These are phyloP conservation scores for Hypoxylon cercidicola DNA, from an alignment of 495 filamentous ascomycete genomes.

Conservation along the genomic window DNA sequence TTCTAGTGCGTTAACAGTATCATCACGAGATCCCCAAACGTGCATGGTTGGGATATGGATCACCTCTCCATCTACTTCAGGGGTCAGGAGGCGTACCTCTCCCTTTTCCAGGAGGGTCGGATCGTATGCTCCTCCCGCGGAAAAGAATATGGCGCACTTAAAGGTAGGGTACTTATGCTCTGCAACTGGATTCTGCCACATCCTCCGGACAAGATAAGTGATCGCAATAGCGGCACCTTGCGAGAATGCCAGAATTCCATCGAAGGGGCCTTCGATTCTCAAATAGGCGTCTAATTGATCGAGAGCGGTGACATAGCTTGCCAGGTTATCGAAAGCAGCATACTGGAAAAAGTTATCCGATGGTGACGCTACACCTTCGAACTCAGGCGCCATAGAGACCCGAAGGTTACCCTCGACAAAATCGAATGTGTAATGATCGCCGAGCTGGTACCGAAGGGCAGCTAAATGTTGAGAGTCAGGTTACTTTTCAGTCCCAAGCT, in stretches of 20 bases:
- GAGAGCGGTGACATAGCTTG: neutral
- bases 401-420: constrained; percentile 9
- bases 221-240: neutral
- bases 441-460: neutral
- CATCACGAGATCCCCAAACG: constrained; percentile 6
- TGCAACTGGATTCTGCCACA: neutral
- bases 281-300: neutral
- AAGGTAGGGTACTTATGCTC: neutral
- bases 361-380: neutral
- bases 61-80: neutral
- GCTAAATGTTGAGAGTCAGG: too few relatives aligned
- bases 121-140: neutral
- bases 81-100: neutral
- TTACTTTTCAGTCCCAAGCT: too few relatives aligned
- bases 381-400: neutral
- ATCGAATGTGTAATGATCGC: constrained; percentile 7
- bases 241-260: too few relatives aligned
- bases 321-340: neutral
- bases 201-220: constrained; percentile 7
- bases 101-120: neutral
- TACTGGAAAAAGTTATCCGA: neutral
- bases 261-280: too few relatives aligned
- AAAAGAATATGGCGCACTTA: constrained; percentile 15
- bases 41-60: constrained; percentile 12
- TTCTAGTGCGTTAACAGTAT: neutral